Evolutionary conservation across 1,284 basidiomycete genomes (phyloP), one percentile per base, ranked within the genome.

Genomic region (Boletellus deceptivus): DNA sequence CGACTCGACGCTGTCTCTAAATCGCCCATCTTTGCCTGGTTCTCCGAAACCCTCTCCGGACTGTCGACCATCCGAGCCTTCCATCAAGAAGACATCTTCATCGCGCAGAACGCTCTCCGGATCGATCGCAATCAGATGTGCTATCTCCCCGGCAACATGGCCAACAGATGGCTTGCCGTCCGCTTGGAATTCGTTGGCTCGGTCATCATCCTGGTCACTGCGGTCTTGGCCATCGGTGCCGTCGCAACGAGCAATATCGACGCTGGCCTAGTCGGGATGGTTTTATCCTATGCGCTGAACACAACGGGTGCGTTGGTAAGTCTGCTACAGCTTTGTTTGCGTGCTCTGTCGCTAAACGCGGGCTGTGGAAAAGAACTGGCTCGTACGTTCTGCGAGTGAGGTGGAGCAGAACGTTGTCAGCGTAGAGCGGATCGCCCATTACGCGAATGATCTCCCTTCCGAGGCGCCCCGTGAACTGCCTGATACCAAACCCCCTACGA

Each of bases 401-500:
- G 91, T 96, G 13, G 94, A 97, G 70, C 91, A 93, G 67, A 96
- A 95, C 64, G 89, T 97, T 60, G 92, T 95, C 55, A 93, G 91
- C 56, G 89, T 91, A 7, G 91, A 92, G 68, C 77, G 87, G 9
- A 84, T 89, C 52, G 61, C 84, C 38, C 81, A 86, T 55, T 86
- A 96, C 64, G 84, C 87, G 25, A 70, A 64, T 6, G 75, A 86
- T n/a, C 71, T 94, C 17, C 65, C 74, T 13, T 74, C 86, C 0
- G 93, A 96, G 68, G 90, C 89, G 3, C 83, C 91, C 0, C 80
- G 81, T 54, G 86, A 90, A 56, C 73, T 90, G 9, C 78, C 83
- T 0, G 84, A 85, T 18, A 74, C 70, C 20, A 79, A 84, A 53
- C 87, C 89, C 0, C 67, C 74, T 9, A 60, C 68, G 1, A 65